Conservation (phyloP, 2,329 filamentous ascomycete genomes). For the Ophiostoma australiae region DNA sequence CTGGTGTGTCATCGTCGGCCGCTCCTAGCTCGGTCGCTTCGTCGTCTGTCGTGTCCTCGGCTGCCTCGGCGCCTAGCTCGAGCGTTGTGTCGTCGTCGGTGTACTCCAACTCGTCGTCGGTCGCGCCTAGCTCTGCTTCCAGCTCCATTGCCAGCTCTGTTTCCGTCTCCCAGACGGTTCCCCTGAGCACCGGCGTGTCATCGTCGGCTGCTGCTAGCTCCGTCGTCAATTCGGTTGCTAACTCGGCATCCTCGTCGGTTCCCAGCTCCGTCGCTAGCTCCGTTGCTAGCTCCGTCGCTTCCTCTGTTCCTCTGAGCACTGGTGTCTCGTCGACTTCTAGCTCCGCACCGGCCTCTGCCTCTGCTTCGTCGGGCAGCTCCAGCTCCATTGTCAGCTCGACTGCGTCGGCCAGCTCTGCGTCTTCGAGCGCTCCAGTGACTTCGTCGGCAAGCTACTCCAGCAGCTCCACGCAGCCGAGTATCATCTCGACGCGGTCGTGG, state of each 20-base stretch:
- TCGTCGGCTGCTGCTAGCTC: too few species aligned
- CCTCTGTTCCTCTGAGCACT: background rate
- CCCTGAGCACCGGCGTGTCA: too few species aligned
- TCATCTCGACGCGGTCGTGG: background rate
- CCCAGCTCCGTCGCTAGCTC: background rate
- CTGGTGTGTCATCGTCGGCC: background rate
- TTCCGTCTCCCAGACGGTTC: too few species aligned
- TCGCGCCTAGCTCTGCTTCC: background rate
- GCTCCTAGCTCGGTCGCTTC: background rate
- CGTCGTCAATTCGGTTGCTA: background rate
- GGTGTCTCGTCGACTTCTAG: background rate
- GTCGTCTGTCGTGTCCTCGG: background rate
- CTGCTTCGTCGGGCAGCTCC: background rate
- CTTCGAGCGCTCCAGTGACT: background rate
- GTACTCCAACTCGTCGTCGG: too few species aligned
- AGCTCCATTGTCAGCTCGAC: background rate
- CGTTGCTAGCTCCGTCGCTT: background rate
- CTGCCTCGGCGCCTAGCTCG: background rate
- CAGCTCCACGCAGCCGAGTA: constrained; percentile 1
- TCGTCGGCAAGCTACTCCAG: background rate
- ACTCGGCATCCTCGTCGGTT: background rate
- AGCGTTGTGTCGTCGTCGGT: too few species aligned
- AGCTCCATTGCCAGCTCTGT: background rate
- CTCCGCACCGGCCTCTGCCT: background rate
- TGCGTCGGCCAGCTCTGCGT: background rate